Evolutionary conservation across 2,329 filamentous ascomycete species (phyloP).

Genomic region (Penicillium sp.): DNA sequence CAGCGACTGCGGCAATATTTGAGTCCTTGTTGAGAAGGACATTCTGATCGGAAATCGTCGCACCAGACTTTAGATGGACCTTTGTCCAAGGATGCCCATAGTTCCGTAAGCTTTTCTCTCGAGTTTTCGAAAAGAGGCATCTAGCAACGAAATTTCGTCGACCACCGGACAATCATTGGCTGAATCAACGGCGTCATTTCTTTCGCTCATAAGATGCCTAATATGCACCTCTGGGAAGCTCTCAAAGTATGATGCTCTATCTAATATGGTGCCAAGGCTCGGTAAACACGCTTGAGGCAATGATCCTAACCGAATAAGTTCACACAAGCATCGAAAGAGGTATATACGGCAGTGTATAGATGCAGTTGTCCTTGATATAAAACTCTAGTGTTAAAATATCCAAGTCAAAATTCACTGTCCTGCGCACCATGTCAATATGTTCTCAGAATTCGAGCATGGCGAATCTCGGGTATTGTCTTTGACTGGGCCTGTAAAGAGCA

Average conservation of each 20-base stretch:
- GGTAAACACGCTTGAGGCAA: background rate
- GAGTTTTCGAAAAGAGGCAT: background rate
- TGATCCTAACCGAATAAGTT: background rate
- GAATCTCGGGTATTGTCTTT: too few species aligned
- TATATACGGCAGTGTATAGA: too few species aligned
- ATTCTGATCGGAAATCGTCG: constrained; percentile 19
- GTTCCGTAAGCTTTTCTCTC: background rate
- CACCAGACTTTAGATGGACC: constrained; percentile 21
- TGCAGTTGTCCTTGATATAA: too few species aligned
- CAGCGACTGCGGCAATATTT: constrained; percentile 13
- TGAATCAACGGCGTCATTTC: background rate
- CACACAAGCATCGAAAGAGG: background rate
- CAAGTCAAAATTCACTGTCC: too few species aligned
- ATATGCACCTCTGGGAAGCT: background rate
- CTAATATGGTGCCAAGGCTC: background rate
- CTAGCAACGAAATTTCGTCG: background rate
- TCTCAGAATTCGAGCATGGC: too few species aligned
- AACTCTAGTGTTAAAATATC: too few species aligned
- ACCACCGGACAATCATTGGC: background rate
- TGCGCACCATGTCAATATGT: too few species aligned
- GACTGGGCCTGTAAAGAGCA: too few species aligned
- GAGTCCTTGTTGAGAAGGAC: constrained; percentile 11
- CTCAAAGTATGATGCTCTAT: background rate
- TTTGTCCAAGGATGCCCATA: background rate
- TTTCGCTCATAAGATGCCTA: background rate